These are phyloP conservation scores for Begonia masoniana DNA, from an alignment of 306 rosid species.

Conservation along the genomic window DNA sequence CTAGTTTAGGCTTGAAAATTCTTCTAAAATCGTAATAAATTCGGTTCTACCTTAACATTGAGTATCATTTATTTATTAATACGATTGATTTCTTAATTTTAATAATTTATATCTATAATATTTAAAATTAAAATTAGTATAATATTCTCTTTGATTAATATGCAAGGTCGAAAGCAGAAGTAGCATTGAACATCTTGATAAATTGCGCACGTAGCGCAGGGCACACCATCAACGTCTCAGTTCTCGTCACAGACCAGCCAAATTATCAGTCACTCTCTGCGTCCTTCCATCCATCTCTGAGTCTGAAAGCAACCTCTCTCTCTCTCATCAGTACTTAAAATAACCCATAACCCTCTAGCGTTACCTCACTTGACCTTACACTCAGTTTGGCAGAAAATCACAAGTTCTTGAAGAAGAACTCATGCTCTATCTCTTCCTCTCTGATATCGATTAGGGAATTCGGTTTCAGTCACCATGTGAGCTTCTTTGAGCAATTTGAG, in stretches of 20 bases:
- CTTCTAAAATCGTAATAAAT: too few species aligned
- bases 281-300: conserved; percentile 4
- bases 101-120: too few species aligned
- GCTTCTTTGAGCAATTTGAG: conserved; percentile 14
- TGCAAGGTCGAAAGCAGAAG: too few species aligned
- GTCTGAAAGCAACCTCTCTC: conserved; percentile 10
- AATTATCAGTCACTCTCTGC: background rate
- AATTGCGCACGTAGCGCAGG: conserved; percentile 12
- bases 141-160: too few species aligned
- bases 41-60: too few species aligned
- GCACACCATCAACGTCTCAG: conserved; percentile 5
- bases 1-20: too few species aligned
- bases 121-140: too few species aligned
- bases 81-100: too few species aligned
- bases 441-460: background rate
- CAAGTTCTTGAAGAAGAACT: conserved; percentile 1
- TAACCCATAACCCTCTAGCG: conserved; percentile 4
- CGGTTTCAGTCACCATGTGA: conserved; percentile 2
- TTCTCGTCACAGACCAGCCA: background rate
- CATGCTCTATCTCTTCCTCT: background rate
- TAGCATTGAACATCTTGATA: background rate
- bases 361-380: background rate
- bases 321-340: conserved; percentile 12
- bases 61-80: too few species aligned
- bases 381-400: background rate